Base-by-base conservation (phyloP, 352 stramenopile genomes). In the Pythium graminicola region DNA sequence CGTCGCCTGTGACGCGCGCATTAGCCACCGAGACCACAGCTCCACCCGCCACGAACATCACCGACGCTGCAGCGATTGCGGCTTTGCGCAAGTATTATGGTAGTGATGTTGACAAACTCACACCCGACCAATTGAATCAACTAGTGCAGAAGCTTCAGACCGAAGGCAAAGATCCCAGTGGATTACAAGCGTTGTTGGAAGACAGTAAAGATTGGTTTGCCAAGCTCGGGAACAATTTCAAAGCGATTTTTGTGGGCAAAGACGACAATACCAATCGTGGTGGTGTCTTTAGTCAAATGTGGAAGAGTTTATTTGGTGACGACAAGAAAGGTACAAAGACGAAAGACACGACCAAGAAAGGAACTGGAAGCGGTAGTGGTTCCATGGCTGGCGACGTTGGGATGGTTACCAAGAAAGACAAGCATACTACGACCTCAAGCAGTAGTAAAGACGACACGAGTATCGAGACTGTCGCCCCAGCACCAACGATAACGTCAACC, bases 41-140 rank as follows among this genome's bases (percentile, higher is more conserved):
- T 11, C 17, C 39, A 27, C 8, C 29, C 19, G 16, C 23, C 8
- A 17, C 49, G 23, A 22, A 24, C 24, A 26, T 28, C 1, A 47
- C 26, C 20, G 49, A 45, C 22, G 28, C 49, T 6, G 49, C 49
- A 4, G 49, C 35, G 0, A 40, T 53, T 7, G 49, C 19, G 16
- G 38, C 22, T 24, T 20, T 56, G 24, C 36, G 38, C 6, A 48
- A 56, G 49, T 56, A 56, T 39, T 46, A 45, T 13, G 49, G 49
- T 19, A 46, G 40, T 20, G 36, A 48, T 19, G 24, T 46, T 17
- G 49, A 45, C 26, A 56, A 56, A 23, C 36, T 56, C 26, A 41
- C 49, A 19, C 22, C 26, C 9, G 5, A 31, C 26, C 35, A 56
- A 28, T 16, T 39, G 31, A 9, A 56, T 24, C 27, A 56, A 27